These are phyloP conservation scores for Pseudonectria foliicola DNA, from an alignment of 2,329 filamentous ascomycete genomes.

Conservation along the genomic window DNA sequence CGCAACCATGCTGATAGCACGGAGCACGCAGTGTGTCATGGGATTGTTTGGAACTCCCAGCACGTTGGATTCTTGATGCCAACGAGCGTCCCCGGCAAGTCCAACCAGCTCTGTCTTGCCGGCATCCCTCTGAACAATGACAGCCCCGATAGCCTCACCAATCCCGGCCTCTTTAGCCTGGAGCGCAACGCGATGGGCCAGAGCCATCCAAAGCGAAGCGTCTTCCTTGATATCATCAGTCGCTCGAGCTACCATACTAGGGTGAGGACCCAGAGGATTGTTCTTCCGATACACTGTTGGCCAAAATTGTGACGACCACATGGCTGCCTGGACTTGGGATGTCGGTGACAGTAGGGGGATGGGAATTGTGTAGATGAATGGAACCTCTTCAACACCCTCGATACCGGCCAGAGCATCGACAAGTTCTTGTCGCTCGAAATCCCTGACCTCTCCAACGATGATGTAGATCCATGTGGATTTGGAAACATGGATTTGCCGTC, in stretches of 20 bases:
- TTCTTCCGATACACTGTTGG: slow-evolving; percentile 80
- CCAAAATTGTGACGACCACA: slow-evolving; percentile 75
- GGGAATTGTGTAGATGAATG: slow-evolving; percentile 55
- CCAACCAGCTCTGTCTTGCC: slow-evolving; percentile 54
- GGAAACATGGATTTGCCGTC: slow-evolving; percentile 50
- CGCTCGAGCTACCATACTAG: slow-evolving; percentile 62
- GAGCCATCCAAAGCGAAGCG: slow-evolving; percentile 57
- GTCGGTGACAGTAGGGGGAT: slow-evolving; percentile 70
- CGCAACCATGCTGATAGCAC: slow-evolving; percentile 78
- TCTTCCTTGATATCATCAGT: slow-evolving; percentile 61
- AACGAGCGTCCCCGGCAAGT: slow-evolving; percentile 70
- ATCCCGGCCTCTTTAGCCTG: slow-evolving; percentile 50
- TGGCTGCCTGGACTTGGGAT: slow-evolving; percentile 64
- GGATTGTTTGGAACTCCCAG: slow-evolving; percentile 55
- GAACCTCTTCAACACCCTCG: slow-evolving; percentile 43
- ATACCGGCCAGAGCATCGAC: slow-evolving; percentile 37
- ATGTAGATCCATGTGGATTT: slow-evolving; percentile 57
- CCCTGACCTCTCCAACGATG: slow-evolving; percentile 44
- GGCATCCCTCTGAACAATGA: slow-evolving; percentile 60
- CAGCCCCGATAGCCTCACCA: slow-evolving; percentile 66
- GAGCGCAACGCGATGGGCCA: slow-evolving; percentile 58
- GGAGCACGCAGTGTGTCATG: slow-evolving; percentile 70
- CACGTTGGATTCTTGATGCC: slow-evolving; percentile 45
- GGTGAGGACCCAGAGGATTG: slow-evolving; percentile 79
- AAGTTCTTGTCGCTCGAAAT: slow-evolving; percentile 48